Conservation (phyloP, 805 yeast genomes). For the Metschnikowia gelsemii region DNA sequence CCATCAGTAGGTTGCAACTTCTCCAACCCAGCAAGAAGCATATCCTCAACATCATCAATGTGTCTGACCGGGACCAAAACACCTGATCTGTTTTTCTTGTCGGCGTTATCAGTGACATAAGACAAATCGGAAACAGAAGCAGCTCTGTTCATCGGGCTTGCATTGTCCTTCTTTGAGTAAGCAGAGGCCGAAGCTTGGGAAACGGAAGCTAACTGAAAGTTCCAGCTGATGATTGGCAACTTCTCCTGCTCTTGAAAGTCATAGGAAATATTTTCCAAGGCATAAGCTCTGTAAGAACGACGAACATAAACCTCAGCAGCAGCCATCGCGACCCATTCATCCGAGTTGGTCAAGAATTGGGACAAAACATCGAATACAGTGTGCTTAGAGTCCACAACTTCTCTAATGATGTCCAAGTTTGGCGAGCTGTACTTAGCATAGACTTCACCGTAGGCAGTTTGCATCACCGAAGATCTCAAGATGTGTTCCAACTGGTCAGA, state of each 20-base stretch:
- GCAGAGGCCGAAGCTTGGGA: slow-evolving; percentile 74
- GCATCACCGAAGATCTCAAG: slow-evolving; percentile 85
- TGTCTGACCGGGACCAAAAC: slow-evolving; percentile 76
- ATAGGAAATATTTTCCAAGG: slow-evolving; percentile 73
- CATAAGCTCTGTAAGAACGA: slow-evolving; percentile 95
- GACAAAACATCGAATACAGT: slow-evolving; percentile 94
- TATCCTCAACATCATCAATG: slow-evolving; percentile 87
- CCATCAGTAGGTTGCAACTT: slow-evolving; percentile 54
- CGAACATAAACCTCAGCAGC: slow-evolving; percentile 96
- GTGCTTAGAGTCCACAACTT: slow-evolving; percentile 93
- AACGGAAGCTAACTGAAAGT: slow-evolving; percentile 77
- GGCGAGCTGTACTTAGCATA: slow-evolving; percentile 78
- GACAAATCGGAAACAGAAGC: slow-evolving; percentile 91
- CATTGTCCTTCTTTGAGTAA: slow-evolving; percentile 46
- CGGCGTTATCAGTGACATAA: slow-evolving; percentile 71
- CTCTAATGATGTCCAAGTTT: slow-evolving; percentile 72
- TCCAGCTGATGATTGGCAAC: slow-evolving; percentile 80
- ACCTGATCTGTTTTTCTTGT: slow-evolving; percentile 79
- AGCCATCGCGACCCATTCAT: slow-evolving; percentile 88
- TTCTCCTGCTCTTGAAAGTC: slow-evolving; percentile 44
- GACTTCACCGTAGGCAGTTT: slow-evolving; percentile 83
- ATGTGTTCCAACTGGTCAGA: slow-evolving; percentile 97
- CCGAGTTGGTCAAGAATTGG: slow-evolving; percentile 80
- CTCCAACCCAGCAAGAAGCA: slow-evolving; percentile 71
- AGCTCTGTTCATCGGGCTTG: slow-evolving; percentile 64